Conservation (phyloP, 306 rosid genomes). For the Castanea crenata region DNA sequence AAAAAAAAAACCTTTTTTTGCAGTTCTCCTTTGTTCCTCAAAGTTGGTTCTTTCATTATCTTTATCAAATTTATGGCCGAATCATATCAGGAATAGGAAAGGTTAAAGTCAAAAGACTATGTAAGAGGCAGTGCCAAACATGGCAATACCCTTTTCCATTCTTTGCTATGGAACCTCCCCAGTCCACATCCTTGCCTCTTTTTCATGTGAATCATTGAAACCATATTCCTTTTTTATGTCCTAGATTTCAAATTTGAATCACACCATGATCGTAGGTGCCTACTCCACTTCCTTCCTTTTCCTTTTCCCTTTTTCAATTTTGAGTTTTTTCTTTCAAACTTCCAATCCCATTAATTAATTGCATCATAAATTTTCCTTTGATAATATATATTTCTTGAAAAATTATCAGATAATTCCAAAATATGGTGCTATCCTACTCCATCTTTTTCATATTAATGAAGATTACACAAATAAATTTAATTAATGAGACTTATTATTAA, state of each 20-base stretch:
- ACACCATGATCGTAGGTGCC: background rate
- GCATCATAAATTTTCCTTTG: too few species aligned
- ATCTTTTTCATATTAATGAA: too few species aligned
- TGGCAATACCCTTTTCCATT: background rate
- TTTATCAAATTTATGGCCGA: background rate
- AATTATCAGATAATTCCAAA: too few species aligned
- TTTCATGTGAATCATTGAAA: constrained; percentile 1
- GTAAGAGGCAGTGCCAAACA: background rate
- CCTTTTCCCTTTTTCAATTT: too few species aligned
- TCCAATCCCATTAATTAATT: too few species aligned
- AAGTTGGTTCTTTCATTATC: constrained; percentile 4
- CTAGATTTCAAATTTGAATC: background rate
- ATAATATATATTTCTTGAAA: too few species aligned
- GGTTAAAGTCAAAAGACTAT: constrained; percentile 14
- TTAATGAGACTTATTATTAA: too few species aligned
- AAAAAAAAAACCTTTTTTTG: background rate
- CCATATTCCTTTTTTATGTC: background rate
- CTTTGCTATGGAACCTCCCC: constrained; percentile 20
- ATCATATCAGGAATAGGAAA: constrained; percentile 17
- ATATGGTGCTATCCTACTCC: too few species aligned
- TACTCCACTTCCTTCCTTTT: background rate
- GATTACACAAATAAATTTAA: too few species aligned
- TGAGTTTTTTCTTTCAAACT: too few species aligned
- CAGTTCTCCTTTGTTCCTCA: background rate
- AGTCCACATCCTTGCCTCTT: background rate